These are phyloP conservation scores for Scolecobasidium constrictum DNA, from an alignment of 2,329 filamentous ascomycete genomes.

Conservation along the genomic window DNA sequence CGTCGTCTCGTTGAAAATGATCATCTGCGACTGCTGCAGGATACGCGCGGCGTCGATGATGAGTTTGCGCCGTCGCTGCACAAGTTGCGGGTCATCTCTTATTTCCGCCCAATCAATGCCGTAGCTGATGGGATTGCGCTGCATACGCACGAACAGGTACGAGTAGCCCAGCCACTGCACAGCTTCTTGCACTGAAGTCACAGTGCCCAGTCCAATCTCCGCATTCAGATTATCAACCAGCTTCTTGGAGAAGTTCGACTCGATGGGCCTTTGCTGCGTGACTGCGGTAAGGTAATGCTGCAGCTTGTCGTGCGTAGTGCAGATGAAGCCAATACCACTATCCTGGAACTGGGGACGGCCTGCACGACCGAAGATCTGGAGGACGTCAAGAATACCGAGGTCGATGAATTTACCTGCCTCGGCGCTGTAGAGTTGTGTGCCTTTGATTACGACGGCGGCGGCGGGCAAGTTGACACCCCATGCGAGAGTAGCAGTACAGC, in stretches of 20 bases:
- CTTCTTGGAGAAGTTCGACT: conserved; percentile 90
- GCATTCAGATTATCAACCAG: conserved; percentile 95
- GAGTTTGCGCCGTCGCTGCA: conserved; percentile 73
- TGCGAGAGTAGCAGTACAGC: conserved; percentile 93
- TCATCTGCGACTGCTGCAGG: conserved; percentile 92
- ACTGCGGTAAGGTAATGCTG: conserved; percentile 85
- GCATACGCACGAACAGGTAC: conserved; percentile 95
- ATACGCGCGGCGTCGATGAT: conserved; percentile 81
- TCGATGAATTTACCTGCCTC: conserved; percentile 96
- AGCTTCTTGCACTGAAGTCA: conserved; percentile 85
- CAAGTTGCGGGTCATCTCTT: conserved; percentile 74
- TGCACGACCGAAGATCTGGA: conserved; percentile 97
- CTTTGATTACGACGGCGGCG: conserved; percentile 94
- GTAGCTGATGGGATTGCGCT: conserved; percentile 79
- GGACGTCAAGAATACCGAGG: conserved; percentile 86
- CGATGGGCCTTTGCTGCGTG: conserved; percentile 92
- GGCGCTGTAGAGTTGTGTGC: conserved; percentile 91
- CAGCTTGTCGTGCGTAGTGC: conserved; percentile 88
- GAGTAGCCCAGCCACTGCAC: conserved; percentile 98
- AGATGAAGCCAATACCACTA: conserved; percentile 95
- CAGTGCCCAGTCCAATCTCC: conserved; percentile 85
- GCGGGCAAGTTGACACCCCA: conserved; percentile 99
- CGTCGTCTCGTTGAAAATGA: conserved; percentile 91
- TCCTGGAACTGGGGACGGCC: conserved; percentile 97
- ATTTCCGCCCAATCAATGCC: conserved; percentile 93